phyloP scores from a whole-genome alignment of 2,329 filamentous ascomycete species.

The Neofusicoccum cordaticola region DNA sequence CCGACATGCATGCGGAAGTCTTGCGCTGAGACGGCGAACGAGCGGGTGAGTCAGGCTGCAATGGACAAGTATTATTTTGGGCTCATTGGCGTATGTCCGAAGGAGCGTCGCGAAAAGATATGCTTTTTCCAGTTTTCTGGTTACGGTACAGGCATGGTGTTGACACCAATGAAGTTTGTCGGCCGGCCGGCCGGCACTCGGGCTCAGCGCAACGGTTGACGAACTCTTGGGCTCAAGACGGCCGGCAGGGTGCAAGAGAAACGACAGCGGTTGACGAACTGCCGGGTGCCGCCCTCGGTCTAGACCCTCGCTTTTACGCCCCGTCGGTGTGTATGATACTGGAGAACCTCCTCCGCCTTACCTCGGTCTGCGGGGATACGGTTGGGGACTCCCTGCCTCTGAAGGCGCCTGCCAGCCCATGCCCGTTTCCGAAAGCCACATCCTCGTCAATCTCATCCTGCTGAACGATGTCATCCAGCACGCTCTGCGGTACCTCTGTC shows the following conservation, averaged over 20 bases:
- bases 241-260: neutral
- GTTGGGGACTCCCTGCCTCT: neutral
- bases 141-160: neutral
- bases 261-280: neutral
- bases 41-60: neutral
- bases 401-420: slow-evolving; percentile 10
- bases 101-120: neutral
- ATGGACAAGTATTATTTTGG: neutral
- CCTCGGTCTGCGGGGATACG: slow-evolving; percentile 2
- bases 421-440: slow-evolving; percentile 29
- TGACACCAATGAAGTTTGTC: neutral
- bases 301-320: neutral
- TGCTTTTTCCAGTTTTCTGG: slow-evolving; percentile 4
- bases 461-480: slow-evolving; percentile 48
- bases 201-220: neutral
- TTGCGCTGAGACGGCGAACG: neutral
- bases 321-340: slow-evolving; percentile 5
- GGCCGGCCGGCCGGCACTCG: slow-evolving; percentile 7
- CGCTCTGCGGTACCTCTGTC: slow-evolving; percentile 61
- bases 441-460: slow-evolving; percentile 48
- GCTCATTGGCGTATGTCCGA: neutral
- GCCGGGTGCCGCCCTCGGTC: neutral
- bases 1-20: neutral
- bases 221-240: neutral
- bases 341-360: slow-evolving; percentile 8